phyloP scores from a whole-genome alignment of 2,329 filamentous ascomycete genomes.

The Exophiala dermatitidis region DNA sequence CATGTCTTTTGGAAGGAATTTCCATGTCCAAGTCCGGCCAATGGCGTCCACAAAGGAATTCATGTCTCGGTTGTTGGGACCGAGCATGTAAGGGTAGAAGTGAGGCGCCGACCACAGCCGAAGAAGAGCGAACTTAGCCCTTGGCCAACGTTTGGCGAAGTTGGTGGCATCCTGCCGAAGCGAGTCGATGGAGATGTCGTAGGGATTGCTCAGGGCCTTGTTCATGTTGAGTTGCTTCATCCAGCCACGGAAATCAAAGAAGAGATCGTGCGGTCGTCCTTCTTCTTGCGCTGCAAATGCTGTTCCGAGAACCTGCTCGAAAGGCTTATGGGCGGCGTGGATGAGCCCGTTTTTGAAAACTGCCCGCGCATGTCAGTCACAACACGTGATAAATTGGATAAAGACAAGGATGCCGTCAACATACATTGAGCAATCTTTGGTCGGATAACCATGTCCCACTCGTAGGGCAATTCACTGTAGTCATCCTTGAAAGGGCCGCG shows the following conservation, averaged over 20 bases:
- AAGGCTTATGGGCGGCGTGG: not conserved
- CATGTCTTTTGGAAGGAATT: conserved; percentile 45
- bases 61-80: conserved; percentile 31
- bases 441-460: not conserved
- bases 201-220: not conserved
- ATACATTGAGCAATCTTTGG: not conserved
- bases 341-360: not conserved
- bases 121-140: conserved; percentile 40
- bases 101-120: conserved; percentile 44
- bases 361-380: not conserved
- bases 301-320: not conserved
- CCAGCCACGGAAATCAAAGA: conserved; percentile 26
- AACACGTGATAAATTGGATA: not conserved
- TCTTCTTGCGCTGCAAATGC: conserved; percentile 11
- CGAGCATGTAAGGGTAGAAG: conserved; percentile 46
- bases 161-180: not conserved
- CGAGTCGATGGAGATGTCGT: not conserved
- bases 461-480: not conserved
- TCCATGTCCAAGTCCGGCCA: conserved; percentile 42
- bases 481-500: too few species aligned
- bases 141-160: conserved; percentile 27
- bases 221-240: not conserved
- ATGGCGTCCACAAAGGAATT: conserved; percentile 39
- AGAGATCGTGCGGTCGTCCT: conserved; percentile 27
- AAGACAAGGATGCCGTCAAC: not conserved